phyloP scores from a whole-genome alignment of 2,329 filamentous ascomycete genomes.

The Aspergillus fischeri region DNA sequence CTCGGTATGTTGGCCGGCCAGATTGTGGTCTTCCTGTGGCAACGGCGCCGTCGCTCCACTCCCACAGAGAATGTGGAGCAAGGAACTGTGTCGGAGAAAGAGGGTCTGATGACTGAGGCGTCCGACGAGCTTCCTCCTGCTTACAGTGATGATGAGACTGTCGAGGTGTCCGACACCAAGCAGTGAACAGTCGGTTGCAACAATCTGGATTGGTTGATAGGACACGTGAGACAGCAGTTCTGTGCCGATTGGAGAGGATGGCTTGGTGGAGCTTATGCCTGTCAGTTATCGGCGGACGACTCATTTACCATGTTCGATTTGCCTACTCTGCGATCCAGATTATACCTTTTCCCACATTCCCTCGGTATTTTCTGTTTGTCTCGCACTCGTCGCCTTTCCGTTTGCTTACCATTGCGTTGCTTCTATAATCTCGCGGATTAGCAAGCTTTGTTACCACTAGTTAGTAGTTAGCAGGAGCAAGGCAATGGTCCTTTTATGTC shows the following conservation, averaged over 20 bases:
- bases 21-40: slow-evolving; percentile 43
- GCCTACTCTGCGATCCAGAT: not conserved
- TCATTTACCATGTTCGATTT: not conserved
- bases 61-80: slow-evolving; percentile 28
- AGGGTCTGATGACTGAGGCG: slow-evolving; percentile 34
- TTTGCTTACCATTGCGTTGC: too few species aligned
- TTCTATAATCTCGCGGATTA: not conserved
- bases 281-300: not conserved
- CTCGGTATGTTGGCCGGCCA: slow-evolving; percentile 48
- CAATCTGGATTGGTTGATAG: not conserved
- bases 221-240: not conserved
- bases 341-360: not conserved
- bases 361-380: not conserved
- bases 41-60: slow-evolving; percentile 34
- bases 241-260: too few species aligned
- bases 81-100: slow-evolving; percentile 41
- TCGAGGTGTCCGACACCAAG: slow-evolving; percentile 27
- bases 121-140: slow-evolving; percentile 33
- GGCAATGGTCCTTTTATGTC: not conserved
- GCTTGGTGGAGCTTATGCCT: not conserved
- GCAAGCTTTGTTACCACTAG: not conserved
- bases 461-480: not conserved
- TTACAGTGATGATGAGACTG: slow-evolving; percentile 32
- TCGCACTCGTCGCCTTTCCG: not conserved
- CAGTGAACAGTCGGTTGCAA: slow-evolving; percentile 17